phyloP scores from a whole-genome alignment of 768 basidiomycete genomes.

The Phaeotremella skinneri region DNA sequence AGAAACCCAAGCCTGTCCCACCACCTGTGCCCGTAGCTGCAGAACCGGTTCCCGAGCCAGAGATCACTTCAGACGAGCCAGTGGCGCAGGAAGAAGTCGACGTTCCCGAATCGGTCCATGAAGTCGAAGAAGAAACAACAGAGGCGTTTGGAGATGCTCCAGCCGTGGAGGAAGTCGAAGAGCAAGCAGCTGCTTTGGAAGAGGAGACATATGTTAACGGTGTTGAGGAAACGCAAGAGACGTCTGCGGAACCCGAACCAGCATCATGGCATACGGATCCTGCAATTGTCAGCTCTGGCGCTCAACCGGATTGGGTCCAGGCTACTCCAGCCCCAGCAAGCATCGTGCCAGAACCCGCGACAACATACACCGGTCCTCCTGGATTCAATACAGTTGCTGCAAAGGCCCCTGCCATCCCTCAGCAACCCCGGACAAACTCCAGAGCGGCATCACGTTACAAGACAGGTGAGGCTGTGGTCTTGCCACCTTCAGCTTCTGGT shows the following conservation, averaged over 20 bases:
- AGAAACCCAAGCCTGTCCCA: constrained; percentile 47
- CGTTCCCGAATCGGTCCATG: constrained; percentile 25
- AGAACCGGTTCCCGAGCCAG: constrained; percentile 22
- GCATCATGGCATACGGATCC: constrained; percentile 36
- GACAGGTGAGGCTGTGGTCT: constrained; percentile 51
- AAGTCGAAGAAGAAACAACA: constrained; percentile 16
- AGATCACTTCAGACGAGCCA: constrained; percentile 35
- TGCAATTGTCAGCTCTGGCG: constrained; percentile 41
- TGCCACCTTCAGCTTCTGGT: constrained; percentile 40
- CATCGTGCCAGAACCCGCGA: constrained; percentile 37
- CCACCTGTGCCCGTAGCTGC: constrained; percentile 19
- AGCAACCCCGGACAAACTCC: constrained; percentile 43
- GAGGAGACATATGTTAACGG: constrained; percentile 16
- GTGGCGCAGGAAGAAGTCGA: constrained; percentile 25
- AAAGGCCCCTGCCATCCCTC: constrained; percentile 26
- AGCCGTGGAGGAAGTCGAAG: constrained; percentile 31
- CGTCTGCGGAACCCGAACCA: constrained; percentile 16
- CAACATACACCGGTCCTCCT: constrained; percentile 51
- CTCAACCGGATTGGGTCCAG: constrained; percentile 41
- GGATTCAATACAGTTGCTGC: constrained; percentile 47
- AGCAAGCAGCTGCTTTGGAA: constrained; percentile 21
- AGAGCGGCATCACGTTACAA: constrained; percentile 47
- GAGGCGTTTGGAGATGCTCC: constrained; percentile 37
- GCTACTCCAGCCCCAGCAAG: constrained; percentile 22
- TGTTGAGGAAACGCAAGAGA: constrained; percentile 19